These are phyloP conservation scores for Macrotyloma uniflorum DNA, from an alignment of 306 rosid species.

Conservation along the genomic window DNA sequence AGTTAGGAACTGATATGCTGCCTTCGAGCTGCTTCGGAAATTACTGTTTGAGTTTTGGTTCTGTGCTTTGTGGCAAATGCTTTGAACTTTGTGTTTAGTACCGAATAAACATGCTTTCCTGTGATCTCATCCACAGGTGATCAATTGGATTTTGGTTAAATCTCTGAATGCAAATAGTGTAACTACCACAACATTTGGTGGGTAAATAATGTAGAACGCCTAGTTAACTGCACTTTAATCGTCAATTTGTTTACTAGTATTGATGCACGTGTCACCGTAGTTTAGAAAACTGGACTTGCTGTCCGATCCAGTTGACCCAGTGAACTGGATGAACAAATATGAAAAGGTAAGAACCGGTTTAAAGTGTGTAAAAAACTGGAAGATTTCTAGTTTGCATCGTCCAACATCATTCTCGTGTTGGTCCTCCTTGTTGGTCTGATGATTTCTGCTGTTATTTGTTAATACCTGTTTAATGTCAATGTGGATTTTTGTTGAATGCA, in stretches of 20 bases:
- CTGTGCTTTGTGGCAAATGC: constrained; percentile 30
- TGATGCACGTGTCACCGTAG: background rate
- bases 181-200: constrained; percentile 40
- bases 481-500: no score
- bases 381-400: no score
- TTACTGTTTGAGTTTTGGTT: constrained; percentile 35
- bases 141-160: constrained; percentile 36
- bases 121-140: constrained; percentile 28
- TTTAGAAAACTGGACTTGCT: no score
- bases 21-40: constrained; percentile 37
- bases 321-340: background rate
- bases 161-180: constrained; percentile 33
- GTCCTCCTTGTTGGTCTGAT: no score
- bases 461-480: no score
- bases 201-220: constrained; percentile 40
- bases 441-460: no score
- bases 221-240: background rate
- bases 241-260: background rate
- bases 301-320: background rate
- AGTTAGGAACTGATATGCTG: constrained; percentile 29
- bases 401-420: no score
- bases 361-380: no score
- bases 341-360: background rate
- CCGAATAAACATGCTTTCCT: constrained; percentile 35
- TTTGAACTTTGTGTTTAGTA: constrained; percentile 32